Percentiles rank a stretch among this genome's conserved stretches.
Conservation (phyloP, 169 alveolate genomes). For the Plasmodium fragile region DNA sequence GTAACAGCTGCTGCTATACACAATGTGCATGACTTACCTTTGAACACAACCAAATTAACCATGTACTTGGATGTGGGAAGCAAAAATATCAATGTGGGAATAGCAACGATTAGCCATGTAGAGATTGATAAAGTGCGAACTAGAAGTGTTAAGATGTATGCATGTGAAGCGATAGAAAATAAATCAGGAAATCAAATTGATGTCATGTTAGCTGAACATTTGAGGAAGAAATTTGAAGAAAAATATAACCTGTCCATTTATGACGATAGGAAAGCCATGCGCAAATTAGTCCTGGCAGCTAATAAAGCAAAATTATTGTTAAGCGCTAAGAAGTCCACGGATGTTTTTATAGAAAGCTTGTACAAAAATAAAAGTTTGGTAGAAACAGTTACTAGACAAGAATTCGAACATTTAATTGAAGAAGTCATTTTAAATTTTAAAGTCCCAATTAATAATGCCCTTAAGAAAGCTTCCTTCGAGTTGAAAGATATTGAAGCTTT, state of each 20-base stretch:
- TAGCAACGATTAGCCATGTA: constrained; percentile 74
- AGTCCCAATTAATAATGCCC: constrained; percentile 79
- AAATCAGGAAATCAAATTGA: constrained; percentile 69
- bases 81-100: constrained; percentile 82
- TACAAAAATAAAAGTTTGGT: constrained; percentile 60
- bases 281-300: constrained; percentile 71
- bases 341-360: constrained; percentile 72
- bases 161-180: constrained; percentile 71
- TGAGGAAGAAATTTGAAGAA: constrained; percentile 75
- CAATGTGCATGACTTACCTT: constrained; percentile 79
- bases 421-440: constrained; percentile 75
- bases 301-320: constrained; percentile 69
- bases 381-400: constrained; percentile 78
- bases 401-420: constrained; percentile 76
- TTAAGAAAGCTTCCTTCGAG: constrained; percentile 77
- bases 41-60: constrained; percentile 80
- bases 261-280: constrained; percentile 71
- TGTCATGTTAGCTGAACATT: constrained; percentile 56
- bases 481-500: constrained; percentile 83
- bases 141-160: constrained; percentile 65
- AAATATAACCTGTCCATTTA: constrained; percentile 48
- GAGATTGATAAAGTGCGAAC: constrained; percentile 53
- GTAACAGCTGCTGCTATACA: constrained; percentile 85
- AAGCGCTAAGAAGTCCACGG: constrained; percentile 74
- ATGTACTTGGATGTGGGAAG: constrained; percentile 86